A percentile compares a stretch with the other conserved stretches of the same genome.
Conservation (phyloP, 768 basidiomycete genomes). For the Amanita phalloides region DNA sequence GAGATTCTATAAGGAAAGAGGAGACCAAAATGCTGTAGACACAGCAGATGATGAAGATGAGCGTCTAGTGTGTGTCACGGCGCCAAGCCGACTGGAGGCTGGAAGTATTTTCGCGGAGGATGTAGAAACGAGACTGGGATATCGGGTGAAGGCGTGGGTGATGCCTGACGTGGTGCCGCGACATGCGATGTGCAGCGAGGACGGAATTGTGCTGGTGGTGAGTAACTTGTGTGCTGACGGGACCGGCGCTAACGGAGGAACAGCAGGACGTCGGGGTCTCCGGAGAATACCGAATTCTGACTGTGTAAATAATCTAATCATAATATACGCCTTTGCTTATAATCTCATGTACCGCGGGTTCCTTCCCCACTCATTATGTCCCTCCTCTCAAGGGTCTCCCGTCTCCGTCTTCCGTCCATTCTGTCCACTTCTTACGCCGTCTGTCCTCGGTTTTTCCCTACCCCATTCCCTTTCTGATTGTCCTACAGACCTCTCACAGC, state of each 20-base stretch:
- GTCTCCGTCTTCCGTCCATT: constrained; percentile 7
- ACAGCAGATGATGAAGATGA: constrained; percentile 4
- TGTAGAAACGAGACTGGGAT: constrained; percentile 37
- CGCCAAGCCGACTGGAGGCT: constrained; percentile 12
- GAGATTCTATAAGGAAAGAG: constrained; percentile 13
- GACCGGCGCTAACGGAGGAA: neutral
- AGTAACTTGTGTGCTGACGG: constrained; percentile 10
- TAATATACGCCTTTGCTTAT: constrained; percentile 17
- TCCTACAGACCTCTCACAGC: constrained; percentile 30
- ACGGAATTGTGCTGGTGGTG: constrained; percentile 40
- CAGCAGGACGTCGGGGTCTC: neutral
- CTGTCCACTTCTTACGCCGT: constrained; percentile 9
- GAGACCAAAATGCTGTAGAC: constrained; percentile 1
- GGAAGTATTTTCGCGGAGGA: constrained; percentile 27
- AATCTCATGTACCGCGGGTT: constrained; percentile 16
- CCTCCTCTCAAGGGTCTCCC: constrained; percentile 6
- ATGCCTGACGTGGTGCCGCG: constrained; percentile 13
- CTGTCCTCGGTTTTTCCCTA: constrained; percentile 26
- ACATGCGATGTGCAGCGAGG: constrained; percentile 45
- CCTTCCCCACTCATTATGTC: constrained; percentile 11
- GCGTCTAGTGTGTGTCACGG: constrained; percentile 12
- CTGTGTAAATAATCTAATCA: constrained; percentile 1
- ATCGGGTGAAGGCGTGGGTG: constrained; percentile 21
- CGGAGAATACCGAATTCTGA: neutral
- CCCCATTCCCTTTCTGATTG: constrained; percentile 6